phyloP scores from a whole-genome alignment of 2,329 filamentous ascomycete species.

The Sporothrix brasiliensis region DNA sequence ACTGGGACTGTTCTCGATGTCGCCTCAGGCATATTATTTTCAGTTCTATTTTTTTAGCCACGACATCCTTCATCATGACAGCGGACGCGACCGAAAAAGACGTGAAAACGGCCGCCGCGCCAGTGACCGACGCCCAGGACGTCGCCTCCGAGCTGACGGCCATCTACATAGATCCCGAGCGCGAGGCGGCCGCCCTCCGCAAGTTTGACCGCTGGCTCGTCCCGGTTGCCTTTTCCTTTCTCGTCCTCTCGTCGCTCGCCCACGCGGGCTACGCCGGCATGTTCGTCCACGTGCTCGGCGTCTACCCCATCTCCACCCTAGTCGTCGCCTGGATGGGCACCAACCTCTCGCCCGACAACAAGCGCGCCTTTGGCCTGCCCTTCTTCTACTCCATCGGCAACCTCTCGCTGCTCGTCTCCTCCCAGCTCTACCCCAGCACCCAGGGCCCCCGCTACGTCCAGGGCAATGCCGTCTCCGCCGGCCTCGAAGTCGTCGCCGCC shows the following conservation, averaged over 20 bases:
- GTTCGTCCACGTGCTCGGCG: conserved; percentile 29
- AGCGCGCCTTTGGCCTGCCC: conserved; percentile 30
- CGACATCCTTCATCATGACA: neutral
- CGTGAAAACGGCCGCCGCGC: neutral
- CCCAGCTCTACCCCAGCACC: conserved; percentile 31
- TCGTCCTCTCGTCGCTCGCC: conserved; percentile 28
- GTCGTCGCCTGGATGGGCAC: conserved; percentile 30
- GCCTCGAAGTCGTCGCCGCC: conserved; percentile 28
- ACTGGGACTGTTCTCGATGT: too few relatives aligned
- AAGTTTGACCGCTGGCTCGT: conserved; percentile 35
- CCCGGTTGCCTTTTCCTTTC: conserved; percentile 33
- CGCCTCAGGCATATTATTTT: too few relatives aligned
- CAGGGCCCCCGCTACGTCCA: conserved; percentile 32
- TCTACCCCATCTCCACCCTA: conserved; percentile 30
- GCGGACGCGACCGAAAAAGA: neutral
- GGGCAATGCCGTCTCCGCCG: conserved; percentile 30
- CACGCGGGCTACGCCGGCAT: conserved; percentile 30
- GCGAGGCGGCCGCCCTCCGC: conserved; percentile 32
- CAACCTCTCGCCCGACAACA: conserved; percentile 31
- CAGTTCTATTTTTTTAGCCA: neutral
- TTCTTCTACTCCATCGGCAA: conserved; percentile 32
- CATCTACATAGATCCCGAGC: conserved; percentile 34
- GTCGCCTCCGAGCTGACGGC: neutral
- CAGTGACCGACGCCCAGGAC: neutral
- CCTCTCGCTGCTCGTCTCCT: conserved; percentile 28